These are phyloP conservation scores for Murraya koenigii DNA, from an alignment of 345 rosid species.

Conservation along the genomic window DNA sequence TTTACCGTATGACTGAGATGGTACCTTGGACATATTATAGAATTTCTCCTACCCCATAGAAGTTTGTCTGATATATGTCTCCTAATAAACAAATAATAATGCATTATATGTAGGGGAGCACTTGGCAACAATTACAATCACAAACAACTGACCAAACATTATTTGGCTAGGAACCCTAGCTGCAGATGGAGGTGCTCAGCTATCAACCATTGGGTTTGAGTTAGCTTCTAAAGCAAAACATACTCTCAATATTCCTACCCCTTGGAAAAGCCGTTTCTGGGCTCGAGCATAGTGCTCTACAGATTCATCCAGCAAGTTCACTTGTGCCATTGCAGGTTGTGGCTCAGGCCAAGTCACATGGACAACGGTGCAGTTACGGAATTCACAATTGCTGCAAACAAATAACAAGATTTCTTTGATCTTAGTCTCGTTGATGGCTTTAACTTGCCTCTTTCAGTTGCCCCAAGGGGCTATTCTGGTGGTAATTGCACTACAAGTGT, in stretches of 20 bases:
- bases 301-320: conserved; percentile 24
- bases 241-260: conserved; percentile 9
- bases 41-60: too few species aligned
- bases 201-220: conserved; percentile 32
- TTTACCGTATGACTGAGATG: too few species aligned
- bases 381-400: conserved; percentile 15
- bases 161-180: conserved; percentile 43
- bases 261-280: conserved; percentile 42
- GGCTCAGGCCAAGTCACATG: conserved; percentile 32
- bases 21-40: too few species aligned
- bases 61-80: too few species aligned
- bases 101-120: conserved; percentile 2
- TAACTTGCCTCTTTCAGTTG: conserved; percentile 31
- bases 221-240: conserved; percentile 4
- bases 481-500: not conserved
- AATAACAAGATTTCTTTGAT: conserved; percentile 31
- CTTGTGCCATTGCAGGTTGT: conserved; percentile 35
- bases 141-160: conserved; percentile 33
- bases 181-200: conserved; percentile 2
- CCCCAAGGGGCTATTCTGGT: conserved; percentile 32
- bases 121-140: conserved; percentile 16
- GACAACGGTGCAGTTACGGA: conserved; percentile 32
- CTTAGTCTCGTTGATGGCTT: conserved; percentile 46
- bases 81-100: too few species aligned
- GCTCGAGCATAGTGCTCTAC: conserved; percentile 27